Percentiles rank a stretch among this genome's conserved stretches.
phyloP scores from a whole-genome alignment of 2,329 filamentous ascomycete genomes.

The Chaetomium olivaceum region DNA sequence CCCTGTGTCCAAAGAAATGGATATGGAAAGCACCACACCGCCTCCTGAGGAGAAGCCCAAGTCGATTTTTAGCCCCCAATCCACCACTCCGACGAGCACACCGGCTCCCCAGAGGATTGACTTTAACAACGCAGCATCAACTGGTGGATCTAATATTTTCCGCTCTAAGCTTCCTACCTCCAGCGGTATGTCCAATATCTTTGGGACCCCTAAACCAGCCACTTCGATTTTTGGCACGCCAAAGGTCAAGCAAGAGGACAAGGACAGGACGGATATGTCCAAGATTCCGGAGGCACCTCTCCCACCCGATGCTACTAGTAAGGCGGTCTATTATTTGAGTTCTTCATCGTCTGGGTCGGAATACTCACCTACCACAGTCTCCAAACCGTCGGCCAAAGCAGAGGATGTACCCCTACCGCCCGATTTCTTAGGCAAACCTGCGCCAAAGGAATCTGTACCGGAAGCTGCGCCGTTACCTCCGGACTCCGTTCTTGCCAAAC shows the following conservation, averaged over 20 bases:
- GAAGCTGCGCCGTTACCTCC: conserved; percentile 39
- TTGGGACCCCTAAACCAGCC: conserved; percentile 35
- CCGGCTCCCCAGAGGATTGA: conserved; percentile 52
- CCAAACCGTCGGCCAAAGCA: conserved; percentile 33
- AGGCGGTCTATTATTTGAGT: conserved; percentile 49
- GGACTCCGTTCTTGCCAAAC: conserved; percentile 39
- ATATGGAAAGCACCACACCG: conserved; percentile 48
- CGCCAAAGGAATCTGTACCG: conserved; percentile 20
- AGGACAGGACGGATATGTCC: conserved; percentile 38
- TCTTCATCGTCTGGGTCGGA: conserved; percentile 52
- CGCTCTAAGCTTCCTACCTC: conserved; percentile 31
- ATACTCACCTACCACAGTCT: conserved; percentile 37
- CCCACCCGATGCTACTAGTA: conserved; percentile 59
- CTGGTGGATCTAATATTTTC: conserved; percentile 36
- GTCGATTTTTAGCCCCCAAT: conserved; percentile 40
- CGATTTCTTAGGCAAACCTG: conserved; percentile 26
- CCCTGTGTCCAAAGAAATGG: conserved; percentile 48
- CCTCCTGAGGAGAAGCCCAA: conserved; percentile 42
- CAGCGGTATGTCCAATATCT: conserved; percentile 28
- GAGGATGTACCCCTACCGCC: conserved; percentile 36
- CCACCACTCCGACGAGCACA: conserved; percentile 54
- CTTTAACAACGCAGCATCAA: conserved; percentile 40
- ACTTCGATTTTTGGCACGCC: conserved; percentile 32
- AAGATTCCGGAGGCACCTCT: conserved; percentile 44
- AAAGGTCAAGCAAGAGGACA: conserved; percentile 42